Percentiles rank a stretch among this genome's conserved stretches.
Evolutionary conservation across 257 asterid species (phyloP).

Genomic region (Solanum habrochaites): DNA sequence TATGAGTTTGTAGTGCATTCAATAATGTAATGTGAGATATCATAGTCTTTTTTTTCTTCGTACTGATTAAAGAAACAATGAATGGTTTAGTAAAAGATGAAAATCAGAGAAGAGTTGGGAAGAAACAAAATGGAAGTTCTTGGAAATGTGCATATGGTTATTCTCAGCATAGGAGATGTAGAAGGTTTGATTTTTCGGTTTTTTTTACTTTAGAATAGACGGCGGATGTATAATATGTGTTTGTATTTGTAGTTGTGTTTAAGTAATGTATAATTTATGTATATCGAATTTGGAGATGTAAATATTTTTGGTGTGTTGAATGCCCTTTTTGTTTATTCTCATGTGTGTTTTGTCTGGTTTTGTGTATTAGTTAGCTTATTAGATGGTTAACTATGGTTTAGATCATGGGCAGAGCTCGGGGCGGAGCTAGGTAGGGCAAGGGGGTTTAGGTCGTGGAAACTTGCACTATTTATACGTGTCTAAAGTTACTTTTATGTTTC

Average conservation of each 20-base stretch:
- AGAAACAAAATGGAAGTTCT: slow-evolving; percentile 19
- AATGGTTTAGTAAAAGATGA: slow-evolving; percentile 21
- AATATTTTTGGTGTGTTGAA: neutral
- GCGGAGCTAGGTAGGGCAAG: neutral
- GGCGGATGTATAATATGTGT: neutral
- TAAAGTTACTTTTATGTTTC: neutral
- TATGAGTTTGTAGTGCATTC: neutral
- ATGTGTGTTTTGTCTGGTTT: neutral
- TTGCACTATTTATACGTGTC: neutral
- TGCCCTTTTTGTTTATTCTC: neutral
- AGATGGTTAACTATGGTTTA: neutral
- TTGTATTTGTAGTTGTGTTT: neutral
- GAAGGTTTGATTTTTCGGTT: slow-evolving; percentile 15
- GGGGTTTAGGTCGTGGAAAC: neutral
- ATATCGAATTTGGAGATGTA: neutral
- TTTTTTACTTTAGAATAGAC: neutral
- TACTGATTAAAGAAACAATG: slow-evolving; percentile 11
- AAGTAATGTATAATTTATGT: neutral
- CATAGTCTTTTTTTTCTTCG: slow-evolving; percentile 1
- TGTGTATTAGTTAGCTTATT: neutral
- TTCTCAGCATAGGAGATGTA: slow-evolving; percentile 43
- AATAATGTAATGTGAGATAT: slow-evolving; percentile 1
- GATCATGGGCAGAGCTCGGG: neutral
- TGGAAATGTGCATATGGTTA: slow-evolving; percentile 4
- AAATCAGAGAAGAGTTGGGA: slow-evolving; percentile 12